Percentiles rank a stretch among this genome's conserved stretches.
phyloP scores from a whole-genome alignment of 768 basidiomycete species.

The Podaxis pistillaris region DNA sequence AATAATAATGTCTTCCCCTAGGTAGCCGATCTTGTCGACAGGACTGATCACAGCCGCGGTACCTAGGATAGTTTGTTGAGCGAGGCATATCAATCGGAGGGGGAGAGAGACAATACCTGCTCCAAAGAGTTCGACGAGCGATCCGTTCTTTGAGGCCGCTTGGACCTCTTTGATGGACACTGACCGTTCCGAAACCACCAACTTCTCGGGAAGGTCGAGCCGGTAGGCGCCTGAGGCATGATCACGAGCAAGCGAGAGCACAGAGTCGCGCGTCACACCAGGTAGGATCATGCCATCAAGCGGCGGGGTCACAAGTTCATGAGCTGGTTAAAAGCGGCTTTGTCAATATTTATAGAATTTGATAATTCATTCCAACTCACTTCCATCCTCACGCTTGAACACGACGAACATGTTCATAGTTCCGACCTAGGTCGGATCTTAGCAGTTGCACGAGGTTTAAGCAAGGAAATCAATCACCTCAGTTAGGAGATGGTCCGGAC shows the following conservation, averaged over 20 bases:
- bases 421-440: conserved; percentile 49
- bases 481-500: conserved; percentile 58
- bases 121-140: conserved; percentile 79
- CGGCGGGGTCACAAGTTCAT: conserved; percentile 86
- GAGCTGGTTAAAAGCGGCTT: conserved; percentile 33
- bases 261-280: conserved; percentile 87
- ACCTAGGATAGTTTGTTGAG: conserved; percentile 37
- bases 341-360: not conserved
- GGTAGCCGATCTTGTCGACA: conserved; percentile 71
- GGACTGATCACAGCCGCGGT: conserved; percentile 79
- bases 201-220: conserved; percentile 53
- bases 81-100: not conserved
- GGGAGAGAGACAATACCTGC: conserved; percentile 48
- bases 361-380: conserved; percentile 28
- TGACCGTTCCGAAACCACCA: conserved; percentile 64
- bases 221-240: conserved; percentile 48
- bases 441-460: conserved; percentile 27
- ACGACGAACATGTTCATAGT: conserved; percentile 93
- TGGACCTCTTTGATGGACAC: conserved; percentile 79
- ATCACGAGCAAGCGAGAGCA: conserved; percentile 66
- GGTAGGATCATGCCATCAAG: conserved; percentile 92
- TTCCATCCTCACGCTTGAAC: conserved; percentile 67
- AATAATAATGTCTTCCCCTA: conserved; percentile 59
- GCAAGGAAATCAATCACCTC: conserved; percentile 29
- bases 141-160: conserved; percentile 53